Evolutionary conservation across 140 eudicot species (phyloP).

Genomic region (Ambrosia hybrid): DNA sequence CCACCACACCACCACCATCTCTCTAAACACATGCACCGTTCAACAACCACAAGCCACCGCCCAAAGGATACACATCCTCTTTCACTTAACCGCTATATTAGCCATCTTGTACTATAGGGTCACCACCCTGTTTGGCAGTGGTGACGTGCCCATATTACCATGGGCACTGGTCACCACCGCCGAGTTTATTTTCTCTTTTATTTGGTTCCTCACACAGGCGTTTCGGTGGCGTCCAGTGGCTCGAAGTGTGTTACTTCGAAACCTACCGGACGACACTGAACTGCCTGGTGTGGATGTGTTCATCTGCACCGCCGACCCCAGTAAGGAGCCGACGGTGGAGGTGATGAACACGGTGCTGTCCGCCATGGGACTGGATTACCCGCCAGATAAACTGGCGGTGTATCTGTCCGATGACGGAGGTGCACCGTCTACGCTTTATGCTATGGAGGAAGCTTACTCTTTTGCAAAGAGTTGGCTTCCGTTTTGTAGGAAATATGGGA

Average conservation of each 20-base stretch:
- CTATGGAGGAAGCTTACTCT: constrained; percentile 47
- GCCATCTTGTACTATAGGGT: constrained; percentile 55
- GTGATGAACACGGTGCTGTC: constrained; percentile 91
- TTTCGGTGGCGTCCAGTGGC: constrained; percentile 62
- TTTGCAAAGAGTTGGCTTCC: constrained; percentile 68
- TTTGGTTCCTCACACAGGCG: constrained; percentile 56
- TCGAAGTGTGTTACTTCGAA: constrained; percentile 41
- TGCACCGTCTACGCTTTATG: constrained; percentile 51
- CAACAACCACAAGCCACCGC: constrained; percentile 46
- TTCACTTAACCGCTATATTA: constrained; percentile 49
- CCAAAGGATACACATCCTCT: constrained; percentile 53
- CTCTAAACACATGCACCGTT: constrained; percentile 51
- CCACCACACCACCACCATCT: constrained; percentile 21
- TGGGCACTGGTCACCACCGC: constrained; percentile 50
- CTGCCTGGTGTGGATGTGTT: constrained; percentile 71
- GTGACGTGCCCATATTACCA: constrained; percentile 44
- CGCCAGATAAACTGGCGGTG: constrained; percentile 62
- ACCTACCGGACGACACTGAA: constrained; percentile 40
- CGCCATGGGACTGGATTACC: constrained; percentile 80
- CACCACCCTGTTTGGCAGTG: constrained; percentile 39
- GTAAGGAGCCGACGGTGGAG: constrained; percentile 62
- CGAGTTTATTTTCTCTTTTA: constrained; percentile 53
- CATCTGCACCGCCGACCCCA: constrained; percentile 74
- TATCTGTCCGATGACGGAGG: constrained; percentile 82
- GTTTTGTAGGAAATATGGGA: constrained; percentile 61